phyloP scores from a whole-genome alignment of 176 grass and related monocot genomes.

The Oropetium thomaeum region DNA sequence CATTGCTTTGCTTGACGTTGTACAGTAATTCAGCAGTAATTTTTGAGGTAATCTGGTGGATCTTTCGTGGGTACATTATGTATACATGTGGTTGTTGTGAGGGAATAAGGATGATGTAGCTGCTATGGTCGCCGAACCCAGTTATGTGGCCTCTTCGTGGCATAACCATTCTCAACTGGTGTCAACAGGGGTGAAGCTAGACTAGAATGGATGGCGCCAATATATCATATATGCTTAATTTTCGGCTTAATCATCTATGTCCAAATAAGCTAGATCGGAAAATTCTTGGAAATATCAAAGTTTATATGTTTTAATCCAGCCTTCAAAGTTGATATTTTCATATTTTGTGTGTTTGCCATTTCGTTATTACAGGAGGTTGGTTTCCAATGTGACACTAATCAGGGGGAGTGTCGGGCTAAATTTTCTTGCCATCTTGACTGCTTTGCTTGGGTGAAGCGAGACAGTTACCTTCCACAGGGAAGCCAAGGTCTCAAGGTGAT shows the following conservation, averaged over 20 bases:
- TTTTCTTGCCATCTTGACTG: constrained; percentile 99
- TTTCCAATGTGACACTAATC: constrained; percentile 83
- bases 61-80: neutral
- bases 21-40: neutral
- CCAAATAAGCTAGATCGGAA: too few relatives aligned
- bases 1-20: neutral
- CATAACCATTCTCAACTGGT: constrained; percentile 7
- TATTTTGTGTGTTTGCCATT: constrained; percentile 24
- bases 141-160: neutral
- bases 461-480: constrained; percentile 99
- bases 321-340: constrained; percentile 5
- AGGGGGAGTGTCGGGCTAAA: constrained; percentile 94
- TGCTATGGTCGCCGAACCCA: neutral
- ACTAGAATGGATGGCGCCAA: too few relatives aligned
- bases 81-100: neutral
- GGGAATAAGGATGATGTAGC: neutral
- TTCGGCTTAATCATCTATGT: too few relatives aligned
- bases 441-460: constrained; percentile 99
- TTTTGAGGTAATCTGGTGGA: neutral
- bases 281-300: neutral
- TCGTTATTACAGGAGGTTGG: constrained; percentile 79
- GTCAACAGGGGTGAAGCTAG: neutral
- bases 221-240: too few relatives aligned
- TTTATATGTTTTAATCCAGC: constrained; percentile 16
- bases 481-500: constrained; percentile 97